Percentiles rank a stretch among this genome's conserved stretches.
Conservation (phyloP, 2,329 filamentous ascomycete species). For the Rugonectria rugulosa region DNA sequence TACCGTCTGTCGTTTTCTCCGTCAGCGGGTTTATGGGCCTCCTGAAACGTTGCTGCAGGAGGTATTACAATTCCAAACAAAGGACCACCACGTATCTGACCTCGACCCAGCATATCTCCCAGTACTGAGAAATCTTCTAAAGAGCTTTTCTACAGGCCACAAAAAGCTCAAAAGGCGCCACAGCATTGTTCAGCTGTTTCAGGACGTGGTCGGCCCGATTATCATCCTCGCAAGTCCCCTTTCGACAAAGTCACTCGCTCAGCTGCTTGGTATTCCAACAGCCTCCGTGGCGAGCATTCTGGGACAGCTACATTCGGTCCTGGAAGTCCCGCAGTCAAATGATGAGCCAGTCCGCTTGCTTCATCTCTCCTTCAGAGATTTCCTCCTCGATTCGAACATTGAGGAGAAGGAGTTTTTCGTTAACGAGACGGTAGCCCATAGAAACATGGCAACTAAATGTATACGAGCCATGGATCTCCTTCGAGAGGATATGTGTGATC, state of each 20-base stretch:
- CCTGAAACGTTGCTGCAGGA: too few species aligned
- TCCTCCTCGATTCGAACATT: constrained; percentile 31
- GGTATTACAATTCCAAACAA: too few species aligned
- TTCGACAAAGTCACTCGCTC: constrained; percentile 34
- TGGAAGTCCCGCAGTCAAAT: constrained; percentile 38
- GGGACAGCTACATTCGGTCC: constrained; percentile 44
- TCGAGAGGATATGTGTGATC: constrained; percentile 8
- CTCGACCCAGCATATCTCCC: too few species aligned
- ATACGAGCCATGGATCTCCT: constrained; percentile 5
- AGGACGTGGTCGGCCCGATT: constrained; percentile 42
- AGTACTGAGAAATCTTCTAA: too few species aligned
- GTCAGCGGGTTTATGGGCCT: too few species aligned
- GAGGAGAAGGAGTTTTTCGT: constrained; percentile 48
- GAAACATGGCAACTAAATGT: constrained; percentile 35
- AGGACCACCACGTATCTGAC: too few species aligned
- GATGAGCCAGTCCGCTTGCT: constrained; percentile 38
- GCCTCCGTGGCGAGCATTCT: constrained; percentile 31
- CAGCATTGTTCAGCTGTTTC: too few species aligned
- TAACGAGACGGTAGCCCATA: constrained; percentile 44
- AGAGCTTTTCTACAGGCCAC: too few species aligned
- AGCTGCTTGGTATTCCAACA: constrained; percentile 34
- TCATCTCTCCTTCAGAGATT: constrained; percentile 49
- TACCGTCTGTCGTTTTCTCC: constrained; percentile 42
- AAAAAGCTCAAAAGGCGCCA: too few species aligned
- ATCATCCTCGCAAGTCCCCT: constrained; percentile 42